Evolutionary conservation across 2,329 filamentous ascomycete genomes (phyloP).

Genomic region (Rutstroemia sp.): DNA sequence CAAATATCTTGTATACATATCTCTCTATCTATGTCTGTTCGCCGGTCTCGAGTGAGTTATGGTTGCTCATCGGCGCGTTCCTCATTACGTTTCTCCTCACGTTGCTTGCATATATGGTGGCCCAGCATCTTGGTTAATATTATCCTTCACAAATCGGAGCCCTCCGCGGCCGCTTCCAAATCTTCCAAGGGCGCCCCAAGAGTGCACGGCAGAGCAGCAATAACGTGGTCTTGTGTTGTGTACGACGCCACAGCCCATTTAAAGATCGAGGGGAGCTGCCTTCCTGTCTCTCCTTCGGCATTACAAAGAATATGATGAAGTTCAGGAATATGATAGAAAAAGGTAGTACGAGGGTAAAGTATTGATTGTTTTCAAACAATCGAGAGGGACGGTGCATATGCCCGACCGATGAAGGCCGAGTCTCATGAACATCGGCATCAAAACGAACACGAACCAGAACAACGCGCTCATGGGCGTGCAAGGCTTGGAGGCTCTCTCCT

Average conservation of each 20-base stretch:
- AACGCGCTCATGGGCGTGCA: neutral
- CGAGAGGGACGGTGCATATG: conserved; percentile 6
- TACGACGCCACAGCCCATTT: neutral
- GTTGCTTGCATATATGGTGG: neutral
- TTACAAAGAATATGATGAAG: neutral
- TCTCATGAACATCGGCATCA: conserved; percentile 6
- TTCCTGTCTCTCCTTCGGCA: neutral
- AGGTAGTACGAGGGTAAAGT: conserved; percentile 1
- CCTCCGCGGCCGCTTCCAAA: neutral
- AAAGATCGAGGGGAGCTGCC: neutral
- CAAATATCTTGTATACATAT: neutral
- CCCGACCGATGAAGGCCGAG: conserved; percentile 7
- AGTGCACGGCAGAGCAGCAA: neutral
- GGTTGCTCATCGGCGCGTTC: conserved; percentile 1
- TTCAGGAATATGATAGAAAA: conserved; percentile 2
- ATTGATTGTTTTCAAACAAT: conserved; percentile 9
- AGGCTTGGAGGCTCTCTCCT: neutral
- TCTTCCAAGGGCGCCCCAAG: neutral
- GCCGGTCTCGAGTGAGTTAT: neutral
- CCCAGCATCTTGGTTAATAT: conserved; percentile 4
- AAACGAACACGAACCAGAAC: neutral
- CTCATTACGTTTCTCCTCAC: neutral
- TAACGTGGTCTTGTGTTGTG: neutral
- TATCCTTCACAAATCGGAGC: neutral
- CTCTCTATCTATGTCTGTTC: neutral